Conservation (phyloP, 345 rosid species). For the Physaria fendleri region DNA sequence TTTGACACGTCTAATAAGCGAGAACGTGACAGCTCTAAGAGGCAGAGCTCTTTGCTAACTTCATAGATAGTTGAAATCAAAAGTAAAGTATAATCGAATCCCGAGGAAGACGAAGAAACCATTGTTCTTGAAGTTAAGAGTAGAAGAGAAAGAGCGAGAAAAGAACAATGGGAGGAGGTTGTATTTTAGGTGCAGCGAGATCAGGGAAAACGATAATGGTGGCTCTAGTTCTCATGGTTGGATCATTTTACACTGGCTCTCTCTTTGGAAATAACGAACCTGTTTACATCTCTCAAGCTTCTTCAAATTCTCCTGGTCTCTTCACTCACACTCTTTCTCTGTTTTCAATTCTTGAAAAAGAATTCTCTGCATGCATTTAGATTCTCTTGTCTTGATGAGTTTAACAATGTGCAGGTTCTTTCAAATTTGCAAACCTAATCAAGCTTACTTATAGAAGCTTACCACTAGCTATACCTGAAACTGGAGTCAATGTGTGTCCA, state of each 20-base stretch:
- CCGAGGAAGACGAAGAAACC: conserved; percentile 10
- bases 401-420: conserved; percentile 35
- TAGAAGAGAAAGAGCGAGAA: background rate
- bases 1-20: conserved; percentile 3
- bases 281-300: conserved; percentile 37
- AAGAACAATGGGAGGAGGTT: conserved; percentile 50
- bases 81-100: conserved; percentile 14
- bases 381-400: background rate
- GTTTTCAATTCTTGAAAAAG: background rate
- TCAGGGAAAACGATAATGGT: conserved; percentile 66
- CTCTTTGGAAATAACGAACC: conserved; percentile 64
- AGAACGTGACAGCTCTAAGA: conserved; percentile 6
- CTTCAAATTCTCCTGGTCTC: conserved; percentile 27
- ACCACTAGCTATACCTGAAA: conserved; percentile 53
- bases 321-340: background rate
- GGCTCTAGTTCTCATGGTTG: conserved; percentile 60
- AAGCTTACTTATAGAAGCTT: conserved; percentile 44
- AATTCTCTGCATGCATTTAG: conserved; percentile 2
- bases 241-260: conserved; percentile 74
- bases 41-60: background rate
- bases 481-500: conserved; percentile 71
- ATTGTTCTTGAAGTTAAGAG: background rate
- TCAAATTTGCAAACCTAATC: conserved; percentile 49
- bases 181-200: conserved; percentile 45
- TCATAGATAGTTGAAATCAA: background rate